These are phyloP conservation scores for Catunica adiposa DNA, from an alignment of 2,329 filamentous ascomycete genomes.

Conservation along the genomic window DNA sequence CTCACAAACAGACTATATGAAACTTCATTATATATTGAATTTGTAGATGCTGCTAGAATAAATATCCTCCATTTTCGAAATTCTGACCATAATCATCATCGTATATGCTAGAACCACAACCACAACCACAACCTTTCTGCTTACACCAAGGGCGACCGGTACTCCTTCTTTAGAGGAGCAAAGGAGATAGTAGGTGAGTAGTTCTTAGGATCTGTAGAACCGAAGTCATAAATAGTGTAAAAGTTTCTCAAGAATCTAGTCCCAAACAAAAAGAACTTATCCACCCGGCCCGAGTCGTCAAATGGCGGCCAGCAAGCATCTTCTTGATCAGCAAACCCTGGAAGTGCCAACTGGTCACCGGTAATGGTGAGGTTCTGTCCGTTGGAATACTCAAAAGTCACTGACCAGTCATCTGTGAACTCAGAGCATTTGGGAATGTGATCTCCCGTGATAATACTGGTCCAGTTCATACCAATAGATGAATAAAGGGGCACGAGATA, in stretches of 20 bases:
- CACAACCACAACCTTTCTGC: background rate
- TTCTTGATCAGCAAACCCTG: conserved; percentile 21
- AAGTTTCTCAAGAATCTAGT: conserved; percentile 19
- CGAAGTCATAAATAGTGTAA: conserved; percentile 23
- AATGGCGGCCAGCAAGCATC: conserved; percentile 25
- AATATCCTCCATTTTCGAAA: background rate
- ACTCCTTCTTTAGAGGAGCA: conserved; percentile 17
- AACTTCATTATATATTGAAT: background rate
- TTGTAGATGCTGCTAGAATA: background rate
- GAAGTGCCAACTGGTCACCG: conserved; percentile 20
- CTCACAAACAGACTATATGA: background rate
- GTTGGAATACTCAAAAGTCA: conserved; percentile 19
- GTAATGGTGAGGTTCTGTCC: conserved; percentile 20
- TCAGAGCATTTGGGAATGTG: conserved; percentile 22
- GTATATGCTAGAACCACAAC: too few species aligned
- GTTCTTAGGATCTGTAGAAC: conserved; percentile 13
- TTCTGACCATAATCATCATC: background rate
- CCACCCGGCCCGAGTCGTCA: conserved; percentile 16
- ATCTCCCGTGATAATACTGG: conserved; percentile 18
- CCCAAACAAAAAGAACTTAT: conserved; percentile 21
- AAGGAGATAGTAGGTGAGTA: conserved; percentile 17
- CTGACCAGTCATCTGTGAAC: conserved; percentile 23
- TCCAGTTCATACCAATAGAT: conserved; percentile 23
- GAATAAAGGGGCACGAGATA: conserved; percentile 19
- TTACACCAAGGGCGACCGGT: background rate